Percentiles rank a stretch among this genome's conserved stretches.
Evolutionary conservation across 352 stramenopile species (phyloP).

Genomic region (Globisporangium viniferum): DNA sequence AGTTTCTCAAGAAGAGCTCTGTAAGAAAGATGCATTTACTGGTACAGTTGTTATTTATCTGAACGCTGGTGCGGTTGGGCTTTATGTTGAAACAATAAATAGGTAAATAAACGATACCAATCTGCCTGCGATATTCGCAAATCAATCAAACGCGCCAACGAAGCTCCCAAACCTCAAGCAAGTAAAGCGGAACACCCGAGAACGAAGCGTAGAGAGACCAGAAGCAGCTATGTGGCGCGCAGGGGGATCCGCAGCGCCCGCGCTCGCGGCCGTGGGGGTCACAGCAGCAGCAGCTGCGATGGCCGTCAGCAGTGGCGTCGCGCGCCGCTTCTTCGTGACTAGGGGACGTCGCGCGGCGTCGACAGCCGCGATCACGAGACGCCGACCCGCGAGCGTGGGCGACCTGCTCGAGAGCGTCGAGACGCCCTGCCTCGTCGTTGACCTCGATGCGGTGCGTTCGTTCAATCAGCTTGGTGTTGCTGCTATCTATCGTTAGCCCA

Average conservation of each 20-base stretch:
- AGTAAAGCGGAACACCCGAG: too few relatives aligned
- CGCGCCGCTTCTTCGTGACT: slow-evolving; percentile 6
- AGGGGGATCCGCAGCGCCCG: background rate
- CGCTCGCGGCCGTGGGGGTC: slow-evolving; percentile 9
- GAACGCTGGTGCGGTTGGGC: too few relatives aligned
- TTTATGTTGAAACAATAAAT: too few relatives aligned
- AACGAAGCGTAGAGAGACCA: background rate
- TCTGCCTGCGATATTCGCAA: too few relatives aligned
- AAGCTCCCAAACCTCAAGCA: too few relatives aligned
- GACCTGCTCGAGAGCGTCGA: slow-evolving; percentile 36
- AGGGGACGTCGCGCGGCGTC: background rate
- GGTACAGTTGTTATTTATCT: too few relatives aligned
- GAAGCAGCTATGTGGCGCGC: background rate
- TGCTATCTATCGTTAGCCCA: background rate
- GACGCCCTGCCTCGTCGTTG: slow-evolving; percentile 65
- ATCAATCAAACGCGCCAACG: too few relatives aligned
- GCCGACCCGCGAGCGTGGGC: slow-evolving; percentile 19
- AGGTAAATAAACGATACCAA: too few relatives aligned
- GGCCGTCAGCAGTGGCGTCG: slow-evolving; percentile 1
- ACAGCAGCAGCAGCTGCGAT: slow-evolving; percentile 7
- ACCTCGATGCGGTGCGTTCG: slow-evolving; percentile 44
- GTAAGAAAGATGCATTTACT: too few relatives aligned
- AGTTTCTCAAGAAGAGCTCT: too few relatives aligned
- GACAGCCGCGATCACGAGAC: slow-evolving; percentile 15
- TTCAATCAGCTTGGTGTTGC: background rate